Base-by-base conservation (phyloP, 2,329 filamentous ascomycete species). In the Cladorrhinum sp. region DNA sequence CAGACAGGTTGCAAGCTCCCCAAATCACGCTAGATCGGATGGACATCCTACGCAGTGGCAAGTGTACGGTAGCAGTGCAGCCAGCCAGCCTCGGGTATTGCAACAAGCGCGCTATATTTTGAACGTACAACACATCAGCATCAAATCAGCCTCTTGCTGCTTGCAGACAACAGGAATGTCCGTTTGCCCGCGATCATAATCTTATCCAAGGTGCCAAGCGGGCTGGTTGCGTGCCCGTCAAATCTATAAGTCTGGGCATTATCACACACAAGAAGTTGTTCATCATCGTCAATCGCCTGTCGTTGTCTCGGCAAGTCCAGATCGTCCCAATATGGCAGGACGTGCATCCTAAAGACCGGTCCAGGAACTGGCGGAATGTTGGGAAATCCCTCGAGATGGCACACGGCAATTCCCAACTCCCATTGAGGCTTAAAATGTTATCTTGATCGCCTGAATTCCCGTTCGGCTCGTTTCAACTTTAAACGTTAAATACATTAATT, bases 181-280 rank as follows among this genome's bases (percentile, higher is more conserved):
- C 60, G 28, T 58, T 58, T 60, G 55, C 55, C 64, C 56, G 59
- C 49, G 20, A 64, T 65, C 64, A 56, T 60, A 67, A 65, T 67
- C 62, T 69, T 61, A 62, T 64, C 62, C 66, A 65, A 68, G 65
- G 65, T 67, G 67, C 67, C 66, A 68, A 69, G 67, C 49, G 14
- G 58, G 23, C 51, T 62, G 54, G 64, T 26, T 62, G 55, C 55
- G 53, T 61, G 55, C 53, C 55, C 24, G 53, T 58, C 59, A 65
- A 64, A 65, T 65, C 56, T 63, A 65, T 66, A 64, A 62, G 49
- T 65, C 66, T 69, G 64, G 66, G 67, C 66, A 56, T 62, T 65
- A 63, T 66, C 62, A 62, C 62, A 65, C 62, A 50, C 53, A 55
- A 62, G 53, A 42, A 36, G 42, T 26, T 33, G 46, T n/a, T 21